These are phyloP conservation scores for Veloboletus limbatus DNA, from an alignment of 1,284 basidiomycete genomes.

Conservation along the genomic window DNA sequence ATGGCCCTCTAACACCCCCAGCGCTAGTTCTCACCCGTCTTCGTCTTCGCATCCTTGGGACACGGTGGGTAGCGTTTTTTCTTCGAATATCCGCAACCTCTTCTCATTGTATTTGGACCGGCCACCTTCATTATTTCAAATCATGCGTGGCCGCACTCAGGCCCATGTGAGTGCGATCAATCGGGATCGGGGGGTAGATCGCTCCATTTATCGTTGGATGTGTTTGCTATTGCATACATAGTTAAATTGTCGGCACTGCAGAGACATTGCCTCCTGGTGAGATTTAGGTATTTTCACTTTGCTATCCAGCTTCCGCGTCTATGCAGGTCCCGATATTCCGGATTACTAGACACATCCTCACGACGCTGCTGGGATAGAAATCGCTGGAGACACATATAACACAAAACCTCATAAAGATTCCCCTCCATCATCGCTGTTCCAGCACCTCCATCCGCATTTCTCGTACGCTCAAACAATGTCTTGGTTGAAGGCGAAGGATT, in stretches of 20 bases:
- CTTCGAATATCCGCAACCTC: background rate
- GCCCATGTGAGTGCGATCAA: constrained; percentile 1
- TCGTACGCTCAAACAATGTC: constrained; percentile 30
- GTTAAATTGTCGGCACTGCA: no score
- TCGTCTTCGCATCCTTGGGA: background rate
- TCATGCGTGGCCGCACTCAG: background rate
- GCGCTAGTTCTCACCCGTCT: constrained; percentile 1
- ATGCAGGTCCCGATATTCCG: background rate
- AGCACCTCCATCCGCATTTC: no score
- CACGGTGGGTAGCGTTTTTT: background rate
- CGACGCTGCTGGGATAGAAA: constrained; percentile 18
- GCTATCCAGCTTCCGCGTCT: constrained; percentile 6
- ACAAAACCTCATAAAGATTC: background rate
- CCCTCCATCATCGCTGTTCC: no score
- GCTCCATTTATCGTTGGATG: constrained; percentile 10
- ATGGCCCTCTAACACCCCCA: background rate
- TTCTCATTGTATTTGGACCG: background rate
- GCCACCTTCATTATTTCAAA: constrained; percentile 4
- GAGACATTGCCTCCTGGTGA: constrained; percentile 7
- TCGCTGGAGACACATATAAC: constrained; percentile 25
- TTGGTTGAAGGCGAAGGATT: constrained; percentile 32
- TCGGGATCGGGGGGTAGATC: background rate
- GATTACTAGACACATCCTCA: constrained; percentile 4
- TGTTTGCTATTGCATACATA: constrained; percentile 2
- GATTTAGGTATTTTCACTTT: constrained; percentile 10